Base-by-base conservation (phyloP, 2,329 filamentous ascomycete genomes). In the Bipolaris sorokiniana region DNA sequence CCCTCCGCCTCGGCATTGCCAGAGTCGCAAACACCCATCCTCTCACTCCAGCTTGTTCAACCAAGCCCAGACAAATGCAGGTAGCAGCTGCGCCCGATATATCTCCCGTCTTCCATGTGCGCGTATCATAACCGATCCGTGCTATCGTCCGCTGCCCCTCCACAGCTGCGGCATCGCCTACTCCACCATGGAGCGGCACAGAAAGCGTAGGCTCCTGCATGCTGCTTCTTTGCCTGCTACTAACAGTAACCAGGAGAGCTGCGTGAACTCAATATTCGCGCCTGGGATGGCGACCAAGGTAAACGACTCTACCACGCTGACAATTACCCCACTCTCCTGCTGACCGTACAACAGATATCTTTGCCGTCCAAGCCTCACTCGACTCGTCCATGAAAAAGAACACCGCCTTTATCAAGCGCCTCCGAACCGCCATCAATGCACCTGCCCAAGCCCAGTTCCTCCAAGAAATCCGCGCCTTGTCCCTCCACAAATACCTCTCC, bases 371-470 rank as follows among this genome's bases (percentile, higher is more conserved):
- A 76, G 85, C 86, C 72, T 90, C 90, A 28, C 88, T 98, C 72
- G 94, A 98, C 78, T 97, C 94, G 50, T 95, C 93, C 49, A 84
- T 98, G 77, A 97, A 97, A 81, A 98, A 97, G 82, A 98, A 98
- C 71, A 98, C 94, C 3, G 92, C 93, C 65, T 97, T 98, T 77
- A 98, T 98, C 74, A 97, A 97, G 79, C 91, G 94, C 71, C 84
- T 98, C 54, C 91, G 94, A 68, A 97, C 94, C 56, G 91, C 92
- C 58, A 88, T 98, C 62, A 93, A 90, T 62, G 81, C 91, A 47
- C 83, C 92, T 54, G 91, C 90, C 53, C 87, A 93, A 52, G 82
- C 86, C 65, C 95, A 92, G 57, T 96, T 98, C 78, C 81, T 97
- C 46, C 88, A 94, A 75, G 94, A 98, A 74, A 93, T 97, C 69